A percentile compares a stretch with the other conserved stretches of the same genome.
Conservation (phyloP, 2,329 filamentous ascomycete species). For the Plenodomus tracheiphilus region DNA sequence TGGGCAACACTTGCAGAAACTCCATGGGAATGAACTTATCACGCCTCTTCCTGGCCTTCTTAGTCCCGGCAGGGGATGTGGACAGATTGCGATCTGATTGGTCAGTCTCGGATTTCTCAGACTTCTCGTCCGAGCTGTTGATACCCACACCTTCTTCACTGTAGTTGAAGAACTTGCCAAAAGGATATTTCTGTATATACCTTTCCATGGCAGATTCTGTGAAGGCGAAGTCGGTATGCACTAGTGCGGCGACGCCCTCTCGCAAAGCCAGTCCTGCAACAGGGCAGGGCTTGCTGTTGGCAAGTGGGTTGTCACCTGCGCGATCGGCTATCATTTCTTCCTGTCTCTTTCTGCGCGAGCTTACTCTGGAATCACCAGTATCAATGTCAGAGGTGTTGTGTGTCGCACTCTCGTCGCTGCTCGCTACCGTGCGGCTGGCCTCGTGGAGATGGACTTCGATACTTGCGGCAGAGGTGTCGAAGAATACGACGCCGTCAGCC, state of each 20-base stretch:
- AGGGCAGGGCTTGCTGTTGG: slow-evolving; percentile 29
- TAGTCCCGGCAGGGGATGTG: slow-evolving; percentile 8
- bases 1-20: slow-evolving; percentile 36
- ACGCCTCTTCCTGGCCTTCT: slow-evolving; percentile 24
- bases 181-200: slow-evolving; percentile 38
- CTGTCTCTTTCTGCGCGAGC: slow-evolving; percentile 20
- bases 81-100: slow-evolving; percentile 29
- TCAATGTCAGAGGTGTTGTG: slow-evolving; percentile 37
- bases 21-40: slow-evolving; percentile 39
- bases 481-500: slow-evolving; percentile 42
- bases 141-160: slow-evolving; percentile 36
- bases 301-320: slow-evolving; percentile 3
- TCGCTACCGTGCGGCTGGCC: slow-evolving; percentile 14
- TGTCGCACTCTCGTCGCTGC: slow-evolving; percentile 34
- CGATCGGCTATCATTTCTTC: slow-evolving; percentile 5
- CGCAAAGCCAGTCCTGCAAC: slow-evolving; percentile 29
- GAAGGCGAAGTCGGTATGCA: slow-evolving; percentile 35
- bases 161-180: slow-evolving; percentile 43
- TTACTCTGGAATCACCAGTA: slow-evolving; percentile 28
- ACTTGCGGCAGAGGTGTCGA: slow-evolving; percentile 37
- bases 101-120: slow-evolving; percentile 33
- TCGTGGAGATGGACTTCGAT: slow-evolving; percentile 30
- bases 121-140: slow-evolving; percentile 38
- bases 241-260: slow-evolving; percentile 17
- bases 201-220: slow-evolving; percentile 39